Conservation (phyloP, 2,329 filamentous ascomycete species). For the Chrysoporthe cubensis region DNA sequence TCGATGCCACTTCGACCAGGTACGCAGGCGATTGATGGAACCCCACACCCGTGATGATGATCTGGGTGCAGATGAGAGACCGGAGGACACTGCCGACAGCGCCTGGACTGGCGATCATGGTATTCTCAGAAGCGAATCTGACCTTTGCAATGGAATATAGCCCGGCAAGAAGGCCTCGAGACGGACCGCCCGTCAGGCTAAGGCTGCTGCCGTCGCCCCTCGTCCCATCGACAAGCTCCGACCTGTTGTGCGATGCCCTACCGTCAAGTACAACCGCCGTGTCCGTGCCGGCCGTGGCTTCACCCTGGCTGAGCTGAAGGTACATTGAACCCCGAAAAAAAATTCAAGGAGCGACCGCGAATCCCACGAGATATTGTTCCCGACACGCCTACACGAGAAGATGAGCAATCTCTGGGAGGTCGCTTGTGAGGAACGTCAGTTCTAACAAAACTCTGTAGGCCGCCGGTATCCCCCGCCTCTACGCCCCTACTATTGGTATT, state of each 20-base stretch:
- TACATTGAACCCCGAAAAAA: constrained; percentile 50
- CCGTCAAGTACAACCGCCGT: constrained; percentile 98
- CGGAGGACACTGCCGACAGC: neutral
- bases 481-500: constrained; percentile 96
- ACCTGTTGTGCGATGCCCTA: constrained; percentile 96
- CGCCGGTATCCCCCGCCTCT: constrained; percentile 91
- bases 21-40: constrained; percentile 54
- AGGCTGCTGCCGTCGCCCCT: constrained; percentile 93
- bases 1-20: constrained; percentile 99
- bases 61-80: constrained; percentile 15
- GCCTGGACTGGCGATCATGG: constrained; percentile 24
- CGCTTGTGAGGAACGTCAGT: neutral
- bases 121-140: constrained; percentile 35
- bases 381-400: neutral
- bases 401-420: neutral
- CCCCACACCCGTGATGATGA: constrained; percentile 24
- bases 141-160: constrained; percentile 55
- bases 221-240: constrained; percentile 96
- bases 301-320: constrained; percentile 97
- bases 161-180: constrained; percentile 95
- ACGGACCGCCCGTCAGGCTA: constrained; percentile 87
- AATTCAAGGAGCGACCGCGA: neutral
- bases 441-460: constrained; percentile 64
- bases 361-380: constrained; percentile 2
- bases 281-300: constrained; percentile 96